A percentile compares a stretch with the other conserved stretches of the same genome.
phyloP scores from a whole-genome alignment of 345 rosid genomes.

The Sisymbrium irio region DNA sequence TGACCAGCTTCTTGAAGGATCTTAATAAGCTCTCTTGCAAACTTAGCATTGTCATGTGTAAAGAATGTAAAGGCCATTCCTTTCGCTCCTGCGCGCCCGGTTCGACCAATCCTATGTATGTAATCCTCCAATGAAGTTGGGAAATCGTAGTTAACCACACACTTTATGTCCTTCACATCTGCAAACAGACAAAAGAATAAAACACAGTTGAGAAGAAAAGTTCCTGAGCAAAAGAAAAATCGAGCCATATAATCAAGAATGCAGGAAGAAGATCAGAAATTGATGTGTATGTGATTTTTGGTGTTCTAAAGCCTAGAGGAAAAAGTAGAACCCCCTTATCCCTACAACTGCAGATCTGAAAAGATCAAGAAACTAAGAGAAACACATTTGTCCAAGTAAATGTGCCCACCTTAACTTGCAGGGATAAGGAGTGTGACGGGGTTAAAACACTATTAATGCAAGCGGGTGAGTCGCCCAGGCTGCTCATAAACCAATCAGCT shows the following conservation, averaged over 20 bases:
- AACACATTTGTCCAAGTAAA: constrained; percentile 74
- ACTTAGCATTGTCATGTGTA: constrained; percentile 78
- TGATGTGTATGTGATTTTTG: background rate
- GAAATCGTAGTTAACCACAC: constrained; percentile 96
- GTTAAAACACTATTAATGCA: constrained; percentile 44
- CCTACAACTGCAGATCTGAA: constrained; percentile 77
- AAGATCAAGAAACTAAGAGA: constrained; percentile 61
- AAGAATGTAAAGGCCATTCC: constrained; percentile 89
- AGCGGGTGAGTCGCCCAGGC: constrained; percentile 81
- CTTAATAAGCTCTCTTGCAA: constrained; percentile 82
- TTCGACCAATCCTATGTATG: constrained; percentile 94
- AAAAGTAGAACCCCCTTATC: constrained; percentile 59
- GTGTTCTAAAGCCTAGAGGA: constrained; percentile 13
- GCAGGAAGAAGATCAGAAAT: constrained; percentile 14
- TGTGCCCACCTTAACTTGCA: constrained; percentile 99
- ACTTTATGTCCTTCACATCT: constrained; percentile 99
- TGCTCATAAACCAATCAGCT: constrained; percentile 79
- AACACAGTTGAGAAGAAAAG: constrained; percentile 12
- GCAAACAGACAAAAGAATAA: constrained; percentile 37
- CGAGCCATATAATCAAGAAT: background rate
- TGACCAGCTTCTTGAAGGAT: constrained; percentile 91
- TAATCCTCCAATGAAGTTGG: constrained; percentile 91
- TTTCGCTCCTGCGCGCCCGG: constrained; percentile 97
- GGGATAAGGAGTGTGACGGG: constrained; percentile 82
- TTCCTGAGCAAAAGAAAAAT: background rate